phyloP scores from a whole-genome alignment of 495 filamentous ascomycete genomes.

The Aspergillus nanangensis region DNA sequence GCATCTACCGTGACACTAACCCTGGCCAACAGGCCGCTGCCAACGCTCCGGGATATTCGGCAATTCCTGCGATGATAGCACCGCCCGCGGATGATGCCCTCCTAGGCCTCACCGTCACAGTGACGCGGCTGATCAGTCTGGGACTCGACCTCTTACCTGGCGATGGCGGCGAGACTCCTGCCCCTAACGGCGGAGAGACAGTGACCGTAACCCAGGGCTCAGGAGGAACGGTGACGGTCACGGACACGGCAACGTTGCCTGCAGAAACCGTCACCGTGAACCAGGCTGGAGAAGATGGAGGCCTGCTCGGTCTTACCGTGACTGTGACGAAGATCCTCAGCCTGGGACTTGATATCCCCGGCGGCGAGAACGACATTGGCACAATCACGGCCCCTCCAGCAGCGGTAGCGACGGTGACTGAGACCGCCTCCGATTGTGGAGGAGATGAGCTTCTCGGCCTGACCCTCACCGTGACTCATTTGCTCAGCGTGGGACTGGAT shows the following conservation, averaged over 20 bases:
- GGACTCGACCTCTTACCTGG: no score
- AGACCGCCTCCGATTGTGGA: no score
- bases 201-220: neutral
- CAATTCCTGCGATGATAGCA: no score
- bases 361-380: no score
- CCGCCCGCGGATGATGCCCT: no score
- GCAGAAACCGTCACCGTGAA: neutral
- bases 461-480: no score
- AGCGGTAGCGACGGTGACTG: no score
- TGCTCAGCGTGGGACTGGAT: no score
- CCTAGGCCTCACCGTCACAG: no score
- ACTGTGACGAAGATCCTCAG: neutral
- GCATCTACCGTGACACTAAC: neutral
- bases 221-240: neutral
- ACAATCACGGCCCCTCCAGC: no score
- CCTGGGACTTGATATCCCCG: neutral
- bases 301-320: constrained; percentile 1
- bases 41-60: neutral
- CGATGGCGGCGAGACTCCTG: neutral
- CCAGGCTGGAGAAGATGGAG: constrained; percentile 8
- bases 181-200: neutral
- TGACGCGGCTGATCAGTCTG: no score
- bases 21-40: neutral
- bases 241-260: neutral
- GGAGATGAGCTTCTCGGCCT: no score